Conservation (phyloP, 495 filamentous ascomycete species). For the Penicillium crystallinum region DNA sequence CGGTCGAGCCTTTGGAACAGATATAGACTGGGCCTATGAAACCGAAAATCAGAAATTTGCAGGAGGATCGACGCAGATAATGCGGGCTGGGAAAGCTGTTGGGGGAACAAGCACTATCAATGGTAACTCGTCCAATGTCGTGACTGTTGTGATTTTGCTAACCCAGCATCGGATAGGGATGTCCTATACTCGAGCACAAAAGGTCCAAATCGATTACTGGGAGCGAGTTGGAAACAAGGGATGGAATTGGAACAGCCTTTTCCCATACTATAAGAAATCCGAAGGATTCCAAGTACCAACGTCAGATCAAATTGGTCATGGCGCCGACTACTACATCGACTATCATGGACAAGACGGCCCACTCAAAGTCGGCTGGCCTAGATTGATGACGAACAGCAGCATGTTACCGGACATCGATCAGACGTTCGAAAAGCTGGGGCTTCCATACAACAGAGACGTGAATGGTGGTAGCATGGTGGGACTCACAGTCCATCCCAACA, state of each 20-base stretch:
- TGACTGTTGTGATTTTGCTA: not conserved
- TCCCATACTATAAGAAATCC: conserved; percentile 53
- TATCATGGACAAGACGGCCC: conserved; percentile 44
- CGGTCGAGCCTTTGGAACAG: conserved; percentile 32
- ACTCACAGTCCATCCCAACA: conserved; percentile 37
- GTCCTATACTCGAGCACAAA: conserved; percentile 39
- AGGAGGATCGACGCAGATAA: conserved; percentile 29
- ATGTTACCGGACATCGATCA: conserved; percentile 22
- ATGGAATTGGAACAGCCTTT: conserved; percentile 57
- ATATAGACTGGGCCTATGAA: conserved; percentile 49
- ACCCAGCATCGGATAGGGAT: conserved; percentile 28
- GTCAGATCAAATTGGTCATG: conserved; percentile 30
- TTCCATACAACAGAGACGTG: conserved; percentile 33
- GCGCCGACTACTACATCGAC: conserved; percentile 40
- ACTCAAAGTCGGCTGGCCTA: conserved; percentile 46
- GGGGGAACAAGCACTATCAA: conserved; percentile 52
- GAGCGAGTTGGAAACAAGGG: conserved; percentile 53
- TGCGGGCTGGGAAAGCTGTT: conserved; percentile 44
- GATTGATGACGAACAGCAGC: conserved; percentile 17
- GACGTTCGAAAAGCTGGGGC: conserved; percentile 26
- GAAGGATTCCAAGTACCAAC: conserved; percentile 36
- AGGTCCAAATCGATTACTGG: conserved; percentile 50
- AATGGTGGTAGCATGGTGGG: conserved; percentile 39
- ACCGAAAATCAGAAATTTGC: conserved; percentile 40
- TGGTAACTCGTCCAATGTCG: conserved; percentile 21